Percentiles rank a stretch among this genome's conserved stretches.
Conservation (phyloP, 169 alveolate species). For the Plasmodium gaboni region DNA sequence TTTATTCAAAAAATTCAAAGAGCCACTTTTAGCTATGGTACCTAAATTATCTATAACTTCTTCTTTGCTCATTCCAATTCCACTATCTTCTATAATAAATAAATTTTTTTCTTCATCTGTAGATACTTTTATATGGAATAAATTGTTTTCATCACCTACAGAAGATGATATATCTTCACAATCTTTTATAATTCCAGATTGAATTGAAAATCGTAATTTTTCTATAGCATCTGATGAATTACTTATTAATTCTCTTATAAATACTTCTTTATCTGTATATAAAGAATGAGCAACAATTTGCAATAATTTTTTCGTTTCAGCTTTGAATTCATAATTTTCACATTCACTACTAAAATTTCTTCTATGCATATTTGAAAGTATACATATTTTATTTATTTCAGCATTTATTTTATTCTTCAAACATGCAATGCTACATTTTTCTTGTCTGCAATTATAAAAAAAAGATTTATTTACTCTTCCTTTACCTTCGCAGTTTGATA, state of each 20-base stretch:
- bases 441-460: too few species aligned
- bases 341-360: slow-evolving; percentile 18
- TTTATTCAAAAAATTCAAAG: slow-evolving; percentile 94
- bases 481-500: not conserved
- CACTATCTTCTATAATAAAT: slow-evolving; percentile 92
- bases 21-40: slow-evolving; percentile 99
- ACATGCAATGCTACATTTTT: not conserved
- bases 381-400: not conserved
- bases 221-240: slow-evolving; percentile 99
- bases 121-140: slow-evolving; percentile 86
- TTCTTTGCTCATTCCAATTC: slow-evolving; percentile 97
- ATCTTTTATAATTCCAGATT: slow-evolving; percentile 76
- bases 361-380: not conserved
- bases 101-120: slow-evolving; percentile 88
- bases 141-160: not conserved
- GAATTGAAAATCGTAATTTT: slow-evolving; percentile 92
- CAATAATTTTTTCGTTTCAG: slow-evolving; percentile 97
- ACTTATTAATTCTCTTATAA: slow-evolving; percentile 98
- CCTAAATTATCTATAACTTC: slow-evolving; percentile 96
- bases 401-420: not conserved
- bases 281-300: slow-evolving; percentile 97
- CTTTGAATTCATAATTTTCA: slow-evolving; percentile 87
- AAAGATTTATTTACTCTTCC: too few species aligned
- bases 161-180: slow-evolving; percentile 4
- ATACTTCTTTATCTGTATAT: slow-evolving; percentile 97